These are phyloP conservation scores for Jatropha multifida DNA, from an alignment of 441 rosid genomes.

Conservation along the genomic window DNA sequence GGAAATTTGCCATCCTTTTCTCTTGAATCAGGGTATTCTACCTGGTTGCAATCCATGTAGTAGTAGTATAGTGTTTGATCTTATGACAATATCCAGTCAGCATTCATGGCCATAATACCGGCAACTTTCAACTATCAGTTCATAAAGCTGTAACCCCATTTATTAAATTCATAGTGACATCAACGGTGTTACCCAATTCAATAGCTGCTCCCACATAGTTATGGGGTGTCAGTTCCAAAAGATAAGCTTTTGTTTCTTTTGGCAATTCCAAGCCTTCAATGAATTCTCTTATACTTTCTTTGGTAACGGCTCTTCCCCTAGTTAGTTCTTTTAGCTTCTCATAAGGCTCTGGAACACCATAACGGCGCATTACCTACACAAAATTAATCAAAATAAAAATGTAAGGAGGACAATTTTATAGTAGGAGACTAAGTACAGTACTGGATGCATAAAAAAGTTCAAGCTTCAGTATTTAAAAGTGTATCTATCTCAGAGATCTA, in stretches of 20 bases:
- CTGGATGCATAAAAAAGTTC: not conserved
- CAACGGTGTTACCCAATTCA: slow-evolving; percentile 57
- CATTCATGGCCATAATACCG: not conserved
- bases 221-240: slow-evolving; percentile 72
- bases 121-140: slow-evolving; percentile 14
- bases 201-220: slow-evolving; percentile 78
- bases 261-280: slow-evolving; percentile 74
- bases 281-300: slow-evolving; percentile 76
- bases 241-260: slow-evolving; percentile 55
- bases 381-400: not conserved
- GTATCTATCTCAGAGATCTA: not conserved
- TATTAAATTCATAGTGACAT: slow-evolving; percentile 38
- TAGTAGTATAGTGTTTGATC: not conserved
- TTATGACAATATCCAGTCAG: not conserved
- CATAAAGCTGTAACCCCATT: slow-evolving; percentile 31
- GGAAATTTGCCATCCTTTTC: not conserved
- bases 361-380: slow-evolving; percentile 88
- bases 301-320: slow-evolving; percentile 81
- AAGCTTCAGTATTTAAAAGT: not conserved
- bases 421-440: not conserved
- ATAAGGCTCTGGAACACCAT: slow-evolving; percentile 87
- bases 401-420: not conserved
- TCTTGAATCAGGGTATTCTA: not conserved
- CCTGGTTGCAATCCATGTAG: not conserved
- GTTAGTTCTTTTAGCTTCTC: slow-evolving; percentile 94